Percentiles rank a stretch among this genome's conserved stretches.
Evolutionary conservation across 495 filamentous ascomycete species (phyloP).

Genomic region (Oidiodendron maius): DNA sequence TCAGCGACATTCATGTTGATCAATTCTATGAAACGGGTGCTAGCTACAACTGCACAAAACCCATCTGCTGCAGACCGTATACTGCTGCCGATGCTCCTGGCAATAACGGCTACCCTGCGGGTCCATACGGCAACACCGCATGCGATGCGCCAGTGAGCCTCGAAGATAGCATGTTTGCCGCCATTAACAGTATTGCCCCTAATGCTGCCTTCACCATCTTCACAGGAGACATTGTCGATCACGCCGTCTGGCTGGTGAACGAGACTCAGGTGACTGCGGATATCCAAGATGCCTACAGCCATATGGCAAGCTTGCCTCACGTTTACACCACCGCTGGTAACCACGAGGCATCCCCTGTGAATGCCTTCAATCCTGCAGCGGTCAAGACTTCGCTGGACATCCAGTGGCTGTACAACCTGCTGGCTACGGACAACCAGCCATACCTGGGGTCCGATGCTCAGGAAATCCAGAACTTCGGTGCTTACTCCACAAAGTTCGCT

Average conservation of each 20-base stretch:
- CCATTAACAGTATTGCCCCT: conserved; percentile 34
- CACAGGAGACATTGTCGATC: conserved; percentile 43
- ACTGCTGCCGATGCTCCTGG: conserved; percentile 36
- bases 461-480: conserved; percentile 35
- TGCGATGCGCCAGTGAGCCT: conserved; percentile 46
- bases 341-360: conserved; percentile 47
- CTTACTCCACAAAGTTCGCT: conserved; percentile 36
- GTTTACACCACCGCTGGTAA: conserved; percentile 48
- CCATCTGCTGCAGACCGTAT: conserved; percentile 49
- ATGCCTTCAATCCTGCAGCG: conserved; percentile 38
- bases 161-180: conserved; percentile 47
- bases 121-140: conserved; percentile 38
- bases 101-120: conserved; percentile 37
- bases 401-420: conserved; percentile 47
- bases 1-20: conserved; percentile 52
- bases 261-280: conserved; percentile 33
- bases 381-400: conserved; percentile 26
- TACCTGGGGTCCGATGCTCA: conserved; percentile 37
- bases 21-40: conserved; percentile 42
- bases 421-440: conserved; percentile 35
- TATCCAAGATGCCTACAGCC: conserved; percentile 38
- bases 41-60: conserved; percentile 46
- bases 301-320: conserved; percentile 28
- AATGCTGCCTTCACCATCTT: conserved; percentile 36
- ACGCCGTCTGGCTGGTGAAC: conserved; percentile 34